Evolutionary conservation across 208 protist species (phyloP), one percentile per base, ranked within the genome.

Genomic region (Trypanosoma lewisi): DNA sequence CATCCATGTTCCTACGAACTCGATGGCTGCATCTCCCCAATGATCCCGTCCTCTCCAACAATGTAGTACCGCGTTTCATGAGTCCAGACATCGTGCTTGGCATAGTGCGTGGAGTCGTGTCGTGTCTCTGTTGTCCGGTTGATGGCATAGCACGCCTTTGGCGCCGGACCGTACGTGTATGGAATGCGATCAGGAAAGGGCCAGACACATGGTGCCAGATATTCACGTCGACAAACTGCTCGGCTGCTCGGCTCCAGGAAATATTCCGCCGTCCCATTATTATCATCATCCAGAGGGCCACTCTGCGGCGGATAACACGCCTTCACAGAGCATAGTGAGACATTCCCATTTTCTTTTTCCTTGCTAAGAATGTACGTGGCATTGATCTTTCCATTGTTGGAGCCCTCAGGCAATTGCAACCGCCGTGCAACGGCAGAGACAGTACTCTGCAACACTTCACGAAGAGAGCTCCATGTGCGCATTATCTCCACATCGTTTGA

Each of bases 121-220:
- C 58, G 47, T 39, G 47, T 44, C 42, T 72, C 67, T 14, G 67
- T 72, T 23, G 67, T 72, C 17, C 67, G 48, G 42, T 72, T 72
- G 27, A 72, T 41, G 28, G 53, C 51, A 31, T 48, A 51, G n/a
- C 51, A 57, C 4, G 34, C 27, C 49, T 42, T 41, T 17, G 62
- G 64, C n/a, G 41, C n/a, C 41, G 71, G 45, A 34, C 25, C 64
- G 23, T 52, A 83, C 4, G 72, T 79, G 44, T 75, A 79, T 3
- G 77, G 77, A 61, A 83, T 78, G 31, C 77, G 77, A 41, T 83
- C 67, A 0, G 51, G 42, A 39, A 62, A 74, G 5, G 77, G 70
- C 77, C 77, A 83, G 16, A 73, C 70, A 39, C 54, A 63, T 0
- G 73, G 62, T 4, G 63, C 64, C 49, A 72, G 34, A 37, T 80